Evolutionary conservation across 2,329 filamentous ascomycete species (phyloP).

Genomic region (Penicillium sp.): DNA sequence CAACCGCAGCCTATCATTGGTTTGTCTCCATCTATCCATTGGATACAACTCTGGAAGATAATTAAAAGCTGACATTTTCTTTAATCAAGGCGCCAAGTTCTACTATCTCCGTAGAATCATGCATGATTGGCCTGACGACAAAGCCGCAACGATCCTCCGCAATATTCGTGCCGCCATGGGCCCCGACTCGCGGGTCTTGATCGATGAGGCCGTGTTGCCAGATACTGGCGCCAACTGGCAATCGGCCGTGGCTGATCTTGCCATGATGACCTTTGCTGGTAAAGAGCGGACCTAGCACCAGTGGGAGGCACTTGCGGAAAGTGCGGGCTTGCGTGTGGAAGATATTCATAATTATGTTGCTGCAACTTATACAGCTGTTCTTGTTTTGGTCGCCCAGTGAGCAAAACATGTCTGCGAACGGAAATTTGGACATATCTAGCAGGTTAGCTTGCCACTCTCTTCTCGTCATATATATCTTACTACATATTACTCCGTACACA

Average conservation of each 20-base stretch:
- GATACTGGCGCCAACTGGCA: constrained; percentile 26
- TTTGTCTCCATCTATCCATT: too few species aligned
- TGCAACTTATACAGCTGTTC: constrained; percentile 17
- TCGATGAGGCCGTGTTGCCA: constrained; percentile 48
- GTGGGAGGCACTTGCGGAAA: constrained; percentile 8
- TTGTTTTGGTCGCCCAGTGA: constrained; percentile 17
- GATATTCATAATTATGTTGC: constrained; percentile 20
- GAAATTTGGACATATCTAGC: neutral
- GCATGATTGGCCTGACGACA: too few species aligned
- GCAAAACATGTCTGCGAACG: neutral
- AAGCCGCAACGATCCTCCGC: too few species aligned
- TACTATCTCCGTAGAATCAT: too few species aligned
- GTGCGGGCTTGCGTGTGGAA: constrained; percentile 16
- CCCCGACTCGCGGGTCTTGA: constrained; percentile 39
- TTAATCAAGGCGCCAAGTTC: too few species aligned
- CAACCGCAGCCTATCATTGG: too few species aligned
- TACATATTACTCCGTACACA: too few species aligned
- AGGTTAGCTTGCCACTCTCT: neutral
- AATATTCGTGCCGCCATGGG: constrained; percentile 28
- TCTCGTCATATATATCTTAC: neutral
- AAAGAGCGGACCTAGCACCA: constrained; percentile 19
- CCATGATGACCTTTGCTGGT: constrained; percentile 23
- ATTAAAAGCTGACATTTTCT: too few species aligned
- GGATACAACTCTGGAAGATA: too few species aligned
- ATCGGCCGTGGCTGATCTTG: constrained; percentile 18